A percentile compares a stretch with the other conserved stretches of the same genome.
phyloP scores from a whole-genome alignment of 805 yeast species.

The Starmerella davenportii region DNA sequence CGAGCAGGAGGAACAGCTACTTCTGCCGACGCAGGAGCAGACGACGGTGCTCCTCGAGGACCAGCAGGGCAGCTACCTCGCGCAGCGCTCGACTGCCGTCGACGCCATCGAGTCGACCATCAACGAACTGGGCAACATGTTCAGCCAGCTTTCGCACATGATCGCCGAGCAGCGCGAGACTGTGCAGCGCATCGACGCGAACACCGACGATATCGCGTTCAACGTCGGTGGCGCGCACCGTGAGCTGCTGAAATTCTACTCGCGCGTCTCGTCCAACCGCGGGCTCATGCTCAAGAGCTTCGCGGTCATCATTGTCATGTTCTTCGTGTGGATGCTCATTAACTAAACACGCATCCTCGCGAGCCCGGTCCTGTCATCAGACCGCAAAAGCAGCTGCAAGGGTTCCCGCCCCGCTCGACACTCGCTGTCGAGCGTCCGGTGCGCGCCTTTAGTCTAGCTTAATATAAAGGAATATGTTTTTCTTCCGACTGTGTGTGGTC shows the following conservation, averaged over 20 bases:
- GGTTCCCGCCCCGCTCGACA: too few species aligned
- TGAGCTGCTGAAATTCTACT: conserved; percentile 76
- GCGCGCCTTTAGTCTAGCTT: too few species aligned
- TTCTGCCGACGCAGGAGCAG: conserved; percentile 76
- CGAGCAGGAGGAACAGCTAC: conserved; percentile 27
- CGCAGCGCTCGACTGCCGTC: conserved; percentile 73
- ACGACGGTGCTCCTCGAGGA: conserved; percentile 69
- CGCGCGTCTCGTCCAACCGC: conserved; percentile 71
- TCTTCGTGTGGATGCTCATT: conserved; percentile 22
- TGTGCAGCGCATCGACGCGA: conserved; percentile 84
- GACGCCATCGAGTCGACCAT: conserved; percentile 95
- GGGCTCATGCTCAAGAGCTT: conserved; percentile 84
- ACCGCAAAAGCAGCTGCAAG: too few species aligned
- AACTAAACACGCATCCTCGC: too few species aligned
- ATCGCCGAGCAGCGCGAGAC: conserved; percentile 94
- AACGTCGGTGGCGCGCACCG: conserved; percentile 89
- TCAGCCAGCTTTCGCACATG: conserved; percentile 92
- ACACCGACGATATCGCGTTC: conserved; percentile 80
- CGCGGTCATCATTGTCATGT: conserved; percentile 53
- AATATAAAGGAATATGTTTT: too few species aligned
- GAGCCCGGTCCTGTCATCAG: too few species aligned
- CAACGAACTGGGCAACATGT: conserved; percentile 85
- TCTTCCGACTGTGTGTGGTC: too few species aligned
- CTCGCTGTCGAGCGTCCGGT: too few species aligned
- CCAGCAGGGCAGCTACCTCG: conserved; percentile 55